Percentiles rank a stretch among this genome's conserved stretches.
Conservation (phyloP, 441 rosid genomes). For the Eutrema salsugineum region DNA sequence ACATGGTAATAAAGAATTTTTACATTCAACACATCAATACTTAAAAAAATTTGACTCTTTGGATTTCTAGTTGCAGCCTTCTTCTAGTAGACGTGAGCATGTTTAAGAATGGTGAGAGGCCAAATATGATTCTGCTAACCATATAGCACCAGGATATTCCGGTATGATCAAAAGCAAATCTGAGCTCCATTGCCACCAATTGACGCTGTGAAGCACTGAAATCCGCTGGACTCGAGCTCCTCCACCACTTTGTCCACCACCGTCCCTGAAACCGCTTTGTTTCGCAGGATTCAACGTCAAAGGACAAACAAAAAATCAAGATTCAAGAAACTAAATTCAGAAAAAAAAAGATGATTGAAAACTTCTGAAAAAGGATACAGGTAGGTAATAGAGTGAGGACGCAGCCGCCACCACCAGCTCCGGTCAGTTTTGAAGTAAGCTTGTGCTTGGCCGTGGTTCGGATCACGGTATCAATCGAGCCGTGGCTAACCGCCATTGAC, state of each 20-base stretch:
- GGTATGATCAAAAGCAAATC: conserved; percentile 36
- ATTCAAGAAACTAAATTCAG: neutral
- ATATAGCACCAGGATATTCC: neutral
- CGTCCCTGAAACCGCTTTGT: conserved; percentile 48
- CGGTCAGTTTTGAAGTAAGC: conserved; percentile 80
- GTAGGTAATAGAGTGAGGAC: conserved; percentile 82
- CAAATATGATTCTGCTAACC: neutral
- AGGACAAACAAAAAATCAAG: conserved; percentile 19
- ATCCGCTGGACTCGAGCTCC: conserved; percentile 76
- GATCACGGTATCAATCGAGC: conserved; percentile 77
- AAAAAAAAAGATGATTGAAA: neutral
- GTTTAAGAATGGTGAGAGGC: conserved; percentile 8
- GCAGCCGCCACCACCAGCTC: conserved; percentile 98
- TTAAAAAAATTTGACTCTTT: neutral
- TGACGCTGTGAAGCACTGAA: conserved; percentile 70
- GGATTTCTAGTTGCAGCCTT: neutral
- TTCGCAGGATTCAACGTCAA: conserved; percentile 36
- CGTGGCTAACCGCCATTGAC: conserved; percentile 89
- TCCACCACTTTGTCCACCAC: conserved; percentile 54
- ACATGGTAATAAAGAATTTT: conserved; percentile 8
- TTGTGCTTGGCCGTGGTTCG: conserved; percentile 73
- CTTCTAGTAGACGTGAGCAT: conserved; percentile 13
- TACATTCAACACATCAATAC: conserved; percentile 11
- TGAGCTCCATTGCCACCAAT: conserved; percentile 79
- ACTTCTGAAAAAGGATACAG: conserved; percentile 53